Conservation (phyloP, 179 eudicot species). For the Dionaea muscipula region DNA sequence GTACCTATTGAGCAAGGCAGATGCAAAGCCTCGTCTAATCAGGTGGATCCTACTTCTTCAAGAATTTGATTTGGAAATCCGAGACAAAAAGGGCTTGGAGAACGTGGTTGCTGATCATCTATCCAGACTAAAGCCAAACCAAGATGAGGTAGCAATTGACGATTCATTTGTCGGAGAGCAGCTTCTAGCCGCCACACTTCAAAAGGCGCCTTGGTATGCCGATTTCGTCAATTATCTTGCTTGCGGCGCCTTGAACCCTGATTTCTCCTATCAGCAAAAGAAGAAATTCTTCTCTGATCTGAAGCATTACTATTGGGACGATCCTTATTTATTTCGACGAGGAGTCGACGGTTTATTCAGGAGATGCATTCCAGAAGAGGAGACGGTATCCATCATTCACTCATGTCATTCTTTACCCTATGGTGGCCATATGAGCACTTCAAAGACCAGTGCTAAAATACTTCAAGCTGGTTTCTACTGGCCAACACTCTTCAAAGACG, state of each 20-base stretch:
- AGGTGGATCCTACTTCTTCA: too few species aligned
- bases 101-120: conserved; percentile 7
- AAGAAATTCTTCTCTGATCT: conserved; percentile 13
- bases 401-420: neutral
- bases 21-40: conserved; percentile 2
- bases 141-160: neutral
- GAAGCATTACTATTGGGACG: conserved; percentile 13
- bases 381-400: neutral
- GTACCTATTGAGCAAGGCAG: neutral
- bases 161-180: neutral
- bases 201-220: conserved; percentile 4
- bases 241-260: neutral
- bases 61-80: conserved; percentile 3
- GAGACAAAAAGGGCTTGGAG: conserved; percentile 6
- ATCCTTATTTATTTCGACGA: conserved; percentile 5
- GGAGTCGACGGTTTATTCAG: neutral
- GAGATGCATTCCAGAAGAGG: conserved; percentile 2
- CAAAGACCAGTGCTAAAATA: neutral
- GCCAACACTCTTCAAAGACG: neutral
- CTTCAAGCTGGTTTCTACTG: neutral
- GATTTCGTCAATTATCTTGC: conserved; percentile 1
- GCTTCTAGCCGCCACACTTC: neutral
- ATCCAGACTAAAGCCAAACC: neutral
- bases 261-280: conserved; percentile 3
- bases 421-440: neutral